Percentiles rank a stretch among this genome's conserved stretches.
phyloP scores from a whole-genome alignment of 164 flowering plant genomes.

The Magnolia changhungtana region DNA sequence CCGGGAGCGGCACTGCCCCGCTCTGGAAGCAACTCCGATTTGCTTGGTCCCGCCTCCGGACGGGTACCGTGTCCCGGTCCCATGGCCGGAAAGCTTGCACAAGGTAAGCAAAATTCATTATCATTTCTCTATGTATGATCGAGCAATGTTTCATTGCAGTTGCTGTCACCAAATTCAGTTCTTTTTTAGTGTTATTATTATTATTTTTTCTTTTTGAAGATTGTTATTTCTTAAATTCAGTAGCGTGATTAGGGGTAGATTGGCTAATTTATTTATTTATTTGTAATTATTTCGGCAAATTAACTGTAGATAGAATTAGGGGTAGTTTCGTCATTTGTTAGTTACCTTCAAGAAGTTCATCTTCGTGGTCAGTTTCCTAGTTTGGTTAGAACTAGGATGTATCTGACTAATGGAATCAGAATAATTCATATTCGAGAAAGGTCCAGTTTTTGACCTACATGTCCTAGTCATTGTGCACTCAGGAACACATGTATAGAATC shows the following conservation, averaged over 20 bases:
- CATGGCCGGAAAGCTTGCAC: constrained; percentile 87
- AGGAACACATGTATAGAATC: not conserved
- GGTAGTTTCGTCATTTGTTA: not conserved
- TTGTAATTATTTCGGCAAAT: not conserved
- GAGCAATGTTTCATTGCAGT: not conserved
- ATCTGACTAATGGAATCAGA: not conserved
- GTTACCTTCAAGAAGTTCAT: not conserved
- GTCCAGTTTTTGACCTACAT: not conserved
- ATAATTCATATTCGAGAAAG: not conserved
- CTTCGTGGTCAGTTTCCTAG: not conserved
- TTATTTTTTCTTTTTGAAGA: not conserved
- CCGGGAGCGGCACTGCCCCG: constrained; percentile 86
- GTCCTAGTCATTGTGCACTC: not conserved
- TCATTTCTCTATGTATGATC: not conserved
- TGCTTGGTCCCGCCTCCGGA: constrained; percentile 81
- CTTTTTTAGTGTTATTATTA: not conserved
- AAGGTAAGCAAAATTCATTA: constrained; percentile 45
- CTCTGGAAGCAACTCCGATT: constrained; percentile 65
- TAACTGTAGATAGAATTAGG: not conserved
- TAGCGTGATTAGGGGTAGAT: no score
- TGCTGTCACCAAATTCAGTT: not conserved
- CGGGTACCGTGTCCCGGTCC: constrained; percentile 74
- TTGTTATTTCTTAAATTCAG: not conserved
- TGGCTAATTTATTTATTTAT: no score
- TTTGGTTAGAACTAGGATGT: not conserved